Conservation (phyloP, 2,329 filamentous ascomycete species). For the Clarireedia hainanense region DNA sequence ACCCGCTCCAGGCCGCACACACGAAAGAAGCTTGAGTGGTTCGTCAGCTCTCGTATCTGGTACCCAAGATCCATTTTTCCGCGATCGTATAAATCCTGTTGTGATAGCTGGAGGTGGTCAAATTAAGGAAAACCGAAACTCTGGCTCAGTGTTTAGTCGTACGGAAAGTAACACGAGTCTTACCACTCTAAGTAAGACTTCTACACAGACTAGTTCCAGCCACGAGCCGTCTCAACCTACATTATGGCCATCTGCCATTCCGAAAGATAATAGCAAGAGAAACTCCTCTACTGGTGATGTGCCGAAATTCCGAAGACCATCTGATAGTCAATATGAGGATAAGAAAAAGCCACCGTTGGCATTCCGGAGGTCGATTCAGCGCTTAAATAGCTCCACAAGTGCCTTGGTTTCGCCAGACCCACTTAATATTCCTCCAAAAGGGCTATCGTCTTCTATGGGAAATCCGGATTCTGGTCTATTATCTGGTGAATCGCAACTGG, state of each 20-base stretch:
- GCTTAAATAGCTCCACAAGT: slow-evolving; percentile 38
- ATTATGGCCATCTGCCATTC: slow-evolving; percentile 47
- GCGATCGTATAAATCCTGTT: slow-evolving; percentile 56
- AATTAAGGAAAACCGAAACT: slow-evolving; percentile 52
- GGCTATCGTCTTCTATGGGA: slow-evolving; percentile 41
- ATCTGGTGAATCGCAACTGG: slow-evolving; percentile 45
- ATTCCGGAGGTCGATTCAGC: slow-evolving; percentile 47
- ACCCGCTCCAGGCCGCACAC: slow-evolving; percentile 39
- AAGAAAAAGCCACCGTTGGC: slow-evolving; percentile 45
- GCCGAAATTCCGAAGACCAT: slow-evolving; percentile 30
- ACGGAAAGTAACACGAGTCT: slow-evolving; percentile 45
- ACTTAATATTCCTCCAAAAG: slow-evolving; percentile 37
- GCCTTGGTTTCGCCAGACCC: slow-evolving; percentile 45
- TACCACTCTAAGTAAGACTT: slow-evolving; percentile 35
- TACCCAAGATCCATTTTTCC: slow-evolving; percentile 47
- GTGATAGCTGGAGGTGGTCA: slow-evolving; percentile 55
- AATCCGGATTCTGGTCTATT: slow-evolving; percentile 50
- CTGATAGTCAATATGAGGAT: slow-evolving; percentile 50
- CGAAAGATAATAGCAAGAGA: slow-evolving; percentile 29
- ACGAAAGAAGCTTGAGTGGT: slow-evolving; percentile 26
- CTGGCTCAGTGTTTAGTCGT: slow-evolving; percentile 39
- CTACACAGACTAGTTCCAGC: slow-evolving; percentile 18
- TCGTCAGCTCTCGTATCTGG: slow-evolving; percentile 42
- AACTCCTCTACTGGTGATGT: slow-evolving; percentile 10
- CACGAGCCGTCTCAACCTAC: slow-evolving; percentile 36